Evolutionary conservation across 306 rosid species (phyloP).

Genomic region (Citrullus amarus): DNA sequence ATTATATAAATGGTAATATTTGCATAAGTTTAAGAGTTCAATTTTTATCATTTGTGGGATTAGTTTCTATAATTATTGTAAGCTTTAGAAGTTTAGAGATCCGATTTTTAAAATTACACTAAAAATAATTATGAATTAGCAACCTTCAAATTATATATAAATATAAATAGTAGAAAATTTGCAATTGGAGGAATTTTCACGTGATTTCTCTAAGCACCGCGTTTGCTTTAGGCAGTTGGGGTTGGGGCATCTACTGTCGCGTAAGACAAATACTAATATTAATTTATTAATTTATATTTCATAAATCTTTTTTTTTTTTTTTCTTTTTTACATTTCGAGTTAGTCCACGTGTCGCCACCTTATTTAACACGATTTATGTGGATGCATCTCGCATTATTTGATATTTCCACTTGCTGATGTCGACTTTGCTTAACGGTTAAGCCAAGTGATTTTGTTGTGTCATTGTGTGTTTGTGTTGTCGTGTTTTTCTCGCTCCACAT

Average conservation of each 20-base stretch:
- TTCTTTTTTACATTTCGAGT: not conserved
- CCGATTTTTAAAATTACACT: too few species aligned
- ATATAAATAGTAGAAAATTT: too few species aligned
- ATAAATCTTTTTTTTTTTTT: not conserved
- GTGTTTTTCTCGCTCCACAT: too few species aligned
- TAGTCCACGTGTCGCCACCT: not conserved
- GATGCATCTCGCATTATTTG: not conserved
- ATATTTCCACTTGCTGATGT: not conserved
- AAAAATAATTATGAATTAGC: not conserved
- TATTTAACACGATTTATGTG: not conserved
- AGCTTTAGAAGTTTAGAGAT: too few species aligned
- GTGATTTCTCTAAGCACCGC: not conserved
- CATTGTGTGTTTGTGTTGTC: too few species aligned
- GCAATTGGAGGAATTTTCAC: not conserved
- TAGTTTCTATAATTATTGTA: too few species aligned
- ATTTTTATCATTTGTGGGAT: too few species aligned
- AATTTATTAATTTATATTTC: not conserved
- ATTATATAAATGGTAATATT: too few species aligned
- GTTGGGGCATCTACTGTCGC: not conserved
- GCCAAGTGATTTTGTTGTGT: not conserved
- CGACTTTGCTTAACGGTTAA: not conserved
- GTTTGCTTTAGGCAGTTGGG: constrained; percentile 2
- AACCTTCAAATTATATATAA: not conserved
- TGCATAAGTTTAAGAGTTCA: too few species aligned
- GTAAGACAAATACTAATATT: not conserved